Evolutionary conservation across 768 basidiomycete genomes (phyloP).

Genomic region (Lentinula detonsa): DNA sequence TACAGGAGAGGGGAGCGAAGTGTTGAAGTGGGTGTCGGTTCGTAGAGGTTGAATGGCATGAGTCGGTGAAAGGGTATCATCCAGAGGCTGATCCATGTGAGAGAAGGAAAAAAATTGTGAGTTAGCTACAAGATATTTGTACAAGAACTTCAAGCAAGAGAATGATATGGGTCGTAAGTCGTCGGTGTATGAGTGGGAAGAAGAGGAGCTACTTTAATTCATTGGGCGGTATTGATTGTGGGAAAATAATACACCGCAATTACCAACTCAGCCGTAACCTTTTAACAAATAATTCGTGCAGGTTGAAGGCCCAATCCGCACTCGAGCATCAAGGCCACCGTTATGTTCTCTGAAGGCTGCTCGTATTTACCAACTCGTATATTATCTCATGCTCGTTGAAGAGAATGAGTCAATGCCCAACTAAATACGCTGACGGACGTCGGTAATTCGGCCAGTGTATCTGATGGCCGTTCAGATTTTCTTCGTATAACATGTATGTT

Average conservation of each 20-base stretch:
- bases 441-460: no score
- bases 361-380: no score
- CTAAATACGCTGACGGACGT: no score
- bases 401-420: no score
- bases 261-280: no score
- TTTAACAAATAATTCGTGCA: no score
- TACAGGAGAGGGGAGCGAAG: slow-evolving; percentile 18
- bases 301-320: no score
- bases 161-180: neutral
- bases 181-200: slow-evolving; percentile 1
- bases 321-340: no score
- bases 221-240: neutral
- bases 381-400: no score
- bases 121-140: neutral
- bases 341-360: no score
- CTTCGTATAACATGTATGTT: no score
- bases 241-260: neutral
- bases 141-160: neutral
- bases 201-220: neutral
- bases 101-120: neutral
- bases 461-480: no score
- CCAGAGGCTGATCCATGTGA: neutral
- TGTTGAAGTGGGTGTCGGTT: neutral
- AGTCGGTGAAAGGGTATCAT: neutral
- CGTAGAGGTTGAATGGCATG: neutral